Base-by-base conservation (phyloP, 2,329 filamentous ascomycete species). In the Botryotinia globosa region DNA sequence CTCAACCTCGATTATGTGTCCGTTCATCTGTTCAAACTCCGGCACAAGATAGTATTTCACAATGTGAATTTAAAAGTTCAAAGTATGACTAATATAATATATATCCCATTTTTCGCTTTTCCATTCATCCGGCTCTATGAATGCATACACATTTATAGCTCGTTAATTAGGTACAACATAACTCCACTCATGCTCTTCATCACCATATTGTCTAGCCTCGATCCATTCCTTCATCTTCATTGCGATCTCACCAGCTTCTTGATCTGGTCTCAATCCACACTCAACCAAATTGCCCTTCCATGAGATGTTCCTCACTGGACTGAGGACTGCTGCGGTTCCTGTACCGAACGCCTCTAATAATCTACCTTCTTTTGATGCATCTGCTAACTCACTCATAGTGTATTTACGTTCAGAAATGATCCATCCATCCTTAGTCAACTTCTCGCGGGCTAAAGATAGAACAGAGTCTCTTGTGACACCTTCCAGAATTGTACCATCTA, bases 401-500 rank as follows among this genome's bases (percentile, higher is more conserved):
- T 94, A 94, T 85, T 97, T 97, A 80, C 94, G 89, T 88, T 99
- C 96, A 32, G 86, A 87, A 73, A 99, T 85, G 77, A 89, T 90
- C 96, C 96, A 99, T 74, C 96, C 96, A 83, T 97, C 87, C 25
- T 93, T 93, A 34, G 82, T 89, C 44, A 99, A 87, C 79, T 91
- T 89, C 85, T 99, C 94, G 56, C 92, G 88, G 51, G 96, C 96
- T 59, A 99, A 90, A 9, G 85, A 84, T n/a, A 99, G 87, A 66
- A 99, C 90, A 3, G 93, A 97, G 84, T 99, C 95, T 77, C 96
- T 87, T 18, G 94, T 98, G 10, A 99, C 94, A 79, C 96, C 96
- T 83, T 97, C 94, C 63, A 99, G 88, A 77, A 99, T 99, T 44
- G 95, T 99, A 68, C 96, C 96, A 82, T 99, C 96, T 22, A 99